Percentiles rank a stretch among this genome's conserved stretches.
Conservation (phyloP, 2,329 filamentous ascomycete genomes). For the Chaetomium olivaceum region DNA sequence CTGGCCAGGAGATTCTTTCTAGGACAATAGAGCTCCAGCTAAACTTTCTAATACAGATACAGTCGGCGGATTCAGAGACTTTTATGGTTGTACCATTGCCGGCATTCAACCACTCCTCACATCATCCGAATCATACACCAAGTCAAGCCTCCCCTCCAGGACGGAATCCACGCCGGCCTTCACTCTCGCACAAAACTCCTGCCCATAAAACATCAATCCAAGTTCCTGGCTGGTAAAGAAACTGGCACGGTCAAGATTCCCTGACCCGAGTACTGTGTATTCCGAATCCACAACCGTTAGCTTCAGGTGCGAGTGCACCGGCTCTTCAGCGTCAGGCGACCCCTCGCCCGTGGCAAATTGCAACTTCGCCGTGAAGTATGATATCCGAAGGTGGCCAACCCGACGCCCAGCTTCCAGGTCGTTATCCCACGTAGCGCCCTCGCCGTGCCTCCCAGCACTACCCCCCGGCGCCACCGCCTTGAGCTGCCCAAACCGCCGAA, state of each 20-base stretch:
- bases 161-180: conserved; percentile 37
- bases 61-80: too few species aligned
- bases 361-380: conserved; percentile 54
- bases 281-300: conserved; percentile 70
- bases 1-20: too few species aligned
- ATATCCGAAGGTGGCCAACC: conserved; percentile 56
- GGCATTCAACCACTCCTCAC: conserved; percentile 1
- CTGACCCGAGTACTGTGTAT: conserved; percentile 71
- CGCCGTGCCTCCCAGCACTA: neutral
- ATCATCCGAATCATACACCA: conserved; percentile 36
- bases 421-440: too few species aligned
- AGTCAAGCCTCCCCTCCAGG: conserved; percentile 39
- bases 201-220: conserved; percentile 59
- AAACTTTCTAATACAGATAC: too few species aligned
- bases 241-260: conserved; percentile 81
- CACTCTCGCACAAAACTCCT: conserved; percentile 37
- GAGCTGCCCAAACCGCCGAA: conserved; percentile 47
- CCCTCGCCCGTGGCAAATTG: conserved; percentile 15
- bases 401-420: conserved; percentile 47
- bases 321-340: conserved; percentile 48
- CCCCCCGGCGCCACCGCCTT: conserved; percentile 6
- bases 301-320: conserved; percentile 76
- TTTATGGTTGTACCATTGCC: neutral
- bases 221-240: conserved; percentile 88
- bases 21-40: too few species aligned